Evolutionary conservation across 1,284 basidiomycete species (phyloP).

Genomic region (Baeospora myosura): DNA sequence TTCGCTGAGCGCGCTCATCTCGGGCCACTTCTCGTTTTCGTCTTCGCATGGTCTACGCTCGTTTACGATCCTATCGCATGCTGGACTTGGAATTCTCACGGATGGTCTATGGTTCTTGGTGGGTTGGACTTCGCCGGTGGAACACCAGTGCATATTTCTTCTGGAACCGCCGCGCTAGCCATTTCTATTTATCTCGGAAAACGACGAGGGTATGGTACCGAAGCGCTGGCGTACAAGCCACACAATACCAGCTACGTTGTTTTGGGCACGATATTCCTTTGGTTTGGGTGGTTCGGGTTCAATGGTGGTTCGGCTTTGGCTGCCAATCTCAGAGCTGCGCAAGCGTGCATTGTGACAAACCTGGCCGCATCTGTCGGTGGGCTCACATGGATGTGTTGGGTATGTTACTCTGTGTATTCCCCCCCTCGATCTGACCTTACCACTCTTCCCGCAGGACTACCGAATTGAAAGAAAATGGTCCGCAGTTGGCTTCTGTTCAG

Average conservation of each 20-base stretch:
- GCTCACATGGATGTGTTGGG: conserved; percentile 91
- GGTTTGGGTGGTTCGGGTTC: conserved; percentile 98
- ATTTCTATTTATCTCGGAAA: conserved; percentile 91
- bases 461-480: conserved; percentile 91
- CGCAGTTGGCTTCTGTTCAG: conserved; percentile 93
- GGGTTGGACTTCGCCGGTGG: conserved; percentile 95
- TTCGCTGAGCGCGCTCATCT: conserved; percentile 88
- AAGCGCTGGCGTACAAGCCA: conserved; percentile 84
- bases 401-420: conserved; percentile 16
- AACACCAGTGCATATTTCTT: conserved; percentile 90
- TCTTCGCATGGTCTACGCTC: conserved; percentile 88
- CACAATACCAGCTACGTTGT: conserved; percentile 86
- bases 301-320: conserved; percentile 83
- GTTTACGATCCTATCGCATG: conserved; percentile 91
- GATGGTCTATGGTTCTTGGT: conserved; percentile 77
- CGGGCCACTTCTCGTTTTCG: conserved; percentile 83
- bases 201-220: conserved; percentile 88
- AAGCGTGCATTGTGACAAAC: conserved; percentile 93
- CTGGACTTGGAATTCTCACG: conserved; percentile 91
- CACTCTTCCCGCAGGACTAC: conserved; percentile 54
- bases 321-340: conserved; percentile 83
- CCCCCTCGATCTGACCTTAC: neutral
- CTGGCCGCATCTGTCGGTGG: conserved; percentile 81
- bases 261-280: conserved; percentile 89
- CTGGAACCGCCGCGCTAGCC: conserved; percentile 86